These are phyloP conservation scores for Umbelopsis isabellina DNA, from an alignment of 192 early-diverging fungal species.

Conservation along the genomic window DNA sequence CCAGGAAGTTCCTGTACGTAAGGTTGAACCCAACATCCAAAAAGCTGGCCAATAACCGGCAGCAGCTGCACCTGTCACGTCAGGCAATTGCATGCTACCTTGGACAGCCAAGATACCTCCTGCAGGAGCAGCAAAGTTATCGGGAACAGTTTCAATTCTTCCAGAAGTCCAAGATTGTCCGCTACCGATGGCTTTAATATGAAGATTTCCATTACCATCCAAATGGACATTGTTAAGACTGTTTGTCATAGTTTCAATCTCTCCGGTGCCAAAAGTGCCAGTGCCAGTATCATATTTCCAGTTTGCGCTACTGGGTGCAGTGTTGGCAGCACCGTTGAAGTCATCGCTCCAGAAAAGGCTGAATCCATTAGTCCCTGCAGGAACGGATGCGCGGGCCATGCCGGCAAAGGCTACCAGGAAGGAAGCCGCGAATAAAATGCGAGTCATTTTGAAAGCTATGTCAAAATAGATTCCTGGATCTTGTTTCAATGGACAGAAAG, in stretches of 20 bases:
- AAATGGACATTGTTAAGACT: background rate
- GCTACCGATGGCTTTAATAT: background rate
- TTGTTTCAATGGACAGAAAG: no score
- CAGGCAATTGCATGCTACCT: constrained; percentile 13
- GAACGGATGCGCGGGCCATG: background rate
- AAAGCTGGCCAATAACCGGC: constrained; percentile 14
- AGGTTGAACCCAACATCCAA: constrained; percentile 8
- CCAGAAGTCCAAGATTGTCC: constrained; percentile 10
- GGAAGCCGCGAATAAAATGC: background rate
- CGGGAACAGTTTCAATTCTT: constrained; percentile 4
- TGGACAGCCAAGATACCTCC: constrained; percentile 10
- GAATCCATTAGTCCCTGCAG: constrained; percentile 9
- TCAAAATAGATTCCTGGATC: no score
- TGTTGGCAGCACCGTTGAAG: constrained; percentile 2
- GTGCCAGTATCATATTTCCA: constrained; percentile 8
- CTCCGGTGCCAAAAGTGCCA: constrained; percentile 3
- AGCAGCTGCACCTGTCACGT: background rate
- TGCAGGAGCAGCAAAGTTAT: background rate
- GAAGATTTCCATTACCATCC: constrained; percentile 8
- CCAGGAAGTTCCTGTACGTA: constrained; percentile 13
- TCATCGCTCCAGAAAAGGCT: constrained; percentile 12
- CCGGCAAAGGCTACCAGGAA: background rate
- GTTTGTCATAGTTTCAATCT: constrained; percentile 13
- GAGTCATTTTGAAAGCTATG: background rate
- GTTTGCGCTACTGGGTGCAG: background rate